Percentiles rank a stretch among this genome's conserved stretches.
Evolutionary conservation across 2,329 filamentous ascomycete species (phyloP).

Genomic region (Neocatenulostroma microsporum): DNA sequence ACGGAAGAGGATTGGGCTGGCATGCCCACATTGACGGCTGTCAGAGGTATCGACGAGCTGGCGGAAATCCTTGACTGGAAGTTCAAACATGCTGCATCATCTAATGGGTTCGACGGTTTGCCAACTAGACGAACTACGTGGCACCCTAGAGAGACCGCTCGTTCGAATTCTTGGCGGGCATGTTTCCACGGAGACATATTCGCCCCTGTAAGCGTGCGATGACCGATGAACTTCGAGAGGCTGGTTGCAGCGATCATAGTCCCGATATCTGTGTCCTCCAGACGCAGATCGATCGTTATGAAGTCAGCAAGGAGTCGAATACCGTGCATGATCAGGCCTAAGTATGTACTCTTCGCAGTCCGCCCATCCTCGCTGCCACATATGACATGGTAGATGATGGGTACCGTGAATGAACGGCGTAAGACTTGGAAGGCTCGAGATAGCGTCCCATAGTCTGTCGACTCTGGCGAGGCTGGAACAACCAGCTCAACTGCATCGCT

Average conservation of each 20-base stretch:
- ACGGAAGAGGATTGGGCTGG: no score
- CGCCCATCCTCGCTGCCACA: neutral
- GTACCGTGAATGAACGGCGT: conserved; percentile 53
- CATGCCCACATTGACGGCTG: no score
- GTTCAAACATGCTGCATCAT: conserved; percentile 46
- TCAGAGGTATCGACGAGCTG: no score
- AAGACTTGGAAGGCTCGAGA: conserved; percentile 54
- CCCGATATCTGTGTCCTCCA: neutral
- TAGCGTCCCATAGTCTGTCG: conserved; percentile 3
- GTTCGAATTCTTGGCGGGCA: no score
- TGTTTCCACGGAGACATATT: conserved; percentile 57
- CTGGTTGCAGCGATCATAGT: neutral
- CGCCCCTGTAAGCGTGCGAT: conserved; percentile 35
- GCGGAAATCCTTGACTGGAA: no score
- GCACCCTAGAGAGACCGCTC: no score
- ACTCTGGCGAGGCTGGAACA: conserved; percentile 25
- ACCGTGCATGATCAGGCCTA: no score
- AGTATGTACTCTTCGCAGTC: neutral
- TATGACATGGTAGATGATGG: conserved; percentile 33
- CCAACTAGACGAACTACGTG: conserved; percentile 41
- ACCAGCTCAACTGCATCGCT: conserved; percentile 60
- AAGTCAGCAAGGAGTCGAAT: no score
- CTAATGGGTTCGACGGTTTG: conserved; percentile 47
- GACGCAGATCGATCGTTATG: no score
- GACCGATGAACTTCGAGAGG: no score